These are phyloP conservation scores for Scalesia atractyloides DNA, from an alignment of 129 eudicot genomes.

Conservation along the genomic window DNA sequence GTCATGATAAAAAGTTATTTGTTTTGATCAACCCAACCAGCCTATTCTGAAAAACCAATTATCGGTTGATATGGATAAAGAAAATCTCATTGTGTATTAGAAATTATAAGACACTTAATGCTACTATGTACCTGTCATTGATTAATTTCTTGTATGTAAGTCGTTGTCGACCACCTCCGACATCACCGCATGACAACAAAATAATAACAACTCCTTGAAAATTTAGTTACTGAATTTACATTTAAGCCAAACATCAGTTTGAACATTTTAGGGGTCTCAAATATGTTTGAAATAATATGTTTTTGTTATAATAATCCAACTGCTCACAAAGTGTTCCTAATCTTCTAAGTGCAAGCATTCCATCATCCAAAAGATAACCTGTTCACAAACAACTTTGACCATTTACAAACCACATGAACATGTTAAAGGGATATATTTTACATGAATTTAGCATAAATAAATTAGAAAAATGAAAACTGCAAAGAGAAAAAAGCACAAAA, in stretches of 20 bases:
- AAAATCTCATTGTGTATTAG: too few relatives aligned
- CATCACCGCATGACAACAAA: constrained; percentile 93
- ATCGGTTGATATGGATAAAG: too few relatives aligned
- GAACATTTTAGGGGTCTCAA: constrained; percentile 16
- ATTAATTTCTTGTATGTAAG: constrained; percentile 76
- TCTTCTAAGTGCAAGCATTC: constrained; percentile 90
- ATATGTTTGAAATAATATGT: neutral
- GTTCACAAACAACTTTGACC: neutral
- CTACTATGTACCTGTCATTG: constrained; percentile 66
- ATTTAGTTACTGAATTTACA: constrained; percentile 76
- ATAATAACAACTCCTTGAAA: constrained; percentile 82
- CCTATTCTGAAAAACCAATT: too few relatives aligned
- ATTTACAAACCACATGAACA: too few relatives aligned
- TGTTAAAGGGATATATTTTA: neutral
- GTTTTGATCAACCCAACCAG: too few relatives aligned
- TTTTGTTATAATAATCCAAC: constrained; percentile 38
- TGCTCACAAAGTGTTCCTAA: constrained; percentile 93
- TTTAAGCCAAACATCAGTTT: constrained; percentile 19
- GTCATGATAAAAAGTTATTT: too few relatives aligned
- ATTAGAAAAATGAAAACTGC: neutral
- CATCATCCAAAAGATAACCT: constrained; percentile 46
- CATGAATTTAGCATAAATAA: neutral
- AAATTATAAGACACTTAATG: too few relatives aligned
- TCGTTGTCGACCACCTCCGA: constrained; percentile 87
- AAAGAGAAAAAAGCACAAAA: neutral